phyloP scores from a whole-genome alignment of 306 rosid genomes.

The Fragaria vesca region DNA sequence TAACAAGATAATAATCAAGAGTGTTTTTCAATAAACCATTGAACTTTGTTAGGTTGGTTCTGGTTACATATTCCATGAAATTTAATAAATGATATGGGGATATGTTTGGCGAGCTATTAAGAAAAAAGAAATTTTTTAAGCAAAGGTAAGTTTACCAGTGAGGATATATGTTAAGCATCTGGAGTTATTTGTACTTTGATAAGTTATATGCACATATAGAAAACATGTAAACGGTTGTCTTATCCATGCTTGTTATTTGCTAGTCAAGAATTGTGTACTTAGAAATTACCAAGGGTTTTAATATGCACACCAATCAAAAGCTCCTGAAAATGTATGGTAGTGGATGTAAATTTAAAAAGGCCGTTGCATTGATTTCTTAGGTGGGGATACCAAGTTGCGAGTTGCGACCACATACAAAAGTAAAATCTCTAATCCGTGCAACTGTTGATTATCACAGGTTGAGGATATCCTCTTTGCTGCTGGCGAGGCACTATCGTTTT shows the following conservation, averaged over 20 bases:
- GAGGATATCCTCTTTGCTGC: constrained; percentile 95
- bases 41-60: background rate
- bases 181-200: background rate
- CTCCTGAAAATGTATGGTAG: background rate
- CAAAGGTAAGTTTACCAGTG: background rate
- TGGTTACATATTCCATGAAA: background rate
- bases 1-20: background rate
- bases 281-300: background rate
- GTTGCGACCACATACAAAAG: background rate
- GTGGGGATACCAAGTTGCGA: background rate
- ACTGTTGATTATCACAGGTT: constrained; percentile 54
- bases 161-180: background rate
- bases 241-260: background rate
- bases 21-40: background rate
- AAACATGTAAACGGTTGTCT: background rate
- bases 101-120: background rate
- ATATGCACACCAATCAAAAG: background rate
- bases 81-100: background rate
- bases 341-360: constrained; percentile 4
- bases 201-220: background rate
- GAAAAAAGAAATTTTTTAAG: background rate
- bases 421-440: constrained; percentile 14
- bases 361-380: background rate
- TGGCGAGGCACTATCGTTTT: constrained; percentile 91
- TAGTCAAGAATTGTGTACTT: background rate